A percentile compares a stretch with the other conserved stretches of the same genome.
Conservation (phyloP, 2,329 filamentous ascomycete genomes). For the Chaetomium olivaceum region DNA sequence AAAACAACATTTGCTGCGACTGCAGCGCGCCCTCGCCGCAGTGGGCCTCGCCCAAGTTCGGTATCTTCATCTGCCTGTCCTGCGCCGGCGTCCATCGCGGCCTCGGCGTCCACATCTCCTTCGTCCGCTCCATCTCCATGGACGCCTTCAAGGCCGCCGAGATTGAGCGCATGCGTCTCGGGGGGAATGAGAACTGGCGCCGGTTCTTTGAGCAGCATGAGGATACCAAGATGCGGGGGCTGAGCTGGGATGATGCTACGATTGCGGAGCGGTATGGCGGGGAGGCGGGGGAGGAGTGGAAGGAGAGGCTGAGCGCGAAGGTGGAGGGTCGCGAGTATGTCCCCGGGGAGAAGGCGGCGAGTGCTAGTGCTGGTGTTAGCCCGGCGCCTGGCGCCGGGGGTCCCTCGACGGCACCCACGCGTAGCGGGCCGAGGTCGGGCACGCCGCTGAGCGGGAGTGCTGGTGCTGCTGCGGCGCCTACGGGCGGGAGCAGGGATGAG, state of each 20-base stretch:
- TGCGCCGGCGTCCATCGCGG: constrained; percentile 94
- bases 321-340: constrained; percentile 88
- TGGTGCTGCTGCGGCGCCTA: constrained; percentile 16
- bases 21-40: constrained; percentile 94
- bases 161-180: constrained; percentile 89
- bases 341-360: constrained; percentile 64
- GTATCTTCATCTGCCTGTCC: constrained; percentile 96
- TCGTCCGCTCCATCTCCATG: constrained; percentile 97
- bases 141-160: constrained; percentile 94
- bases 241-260: constrained; percentile 81
- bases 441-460: constrained; percentile 40
- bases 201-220: constrained; percentile 78
- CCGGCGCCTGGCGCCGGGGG: constrained; percentile 32
- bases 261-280: constrained; percentile 89
- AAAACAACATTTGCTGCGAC: constrained; percentile 91
- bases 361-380: constrained; percentile 30
- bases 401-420: constrained; percentile 19
- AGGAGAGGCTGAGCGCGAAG: constrained; percentile 82
- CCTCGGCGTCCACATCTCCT: constrained; percentile 96
- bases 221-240: constrained; percentile 64
- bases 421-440: constrained; percentile 42
- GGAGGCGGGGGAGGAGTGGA: constrained; percentile 91
- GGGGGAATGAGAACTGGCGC: constrained; percentile 86
- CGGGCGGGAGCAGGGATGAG: constrained; percentile 32
- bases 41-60: constrained; percentile 97